Conservation (phyloP, 2,329 filamentous ascomycete genomes). For the Colletotrichum cuscutae region DNA sequence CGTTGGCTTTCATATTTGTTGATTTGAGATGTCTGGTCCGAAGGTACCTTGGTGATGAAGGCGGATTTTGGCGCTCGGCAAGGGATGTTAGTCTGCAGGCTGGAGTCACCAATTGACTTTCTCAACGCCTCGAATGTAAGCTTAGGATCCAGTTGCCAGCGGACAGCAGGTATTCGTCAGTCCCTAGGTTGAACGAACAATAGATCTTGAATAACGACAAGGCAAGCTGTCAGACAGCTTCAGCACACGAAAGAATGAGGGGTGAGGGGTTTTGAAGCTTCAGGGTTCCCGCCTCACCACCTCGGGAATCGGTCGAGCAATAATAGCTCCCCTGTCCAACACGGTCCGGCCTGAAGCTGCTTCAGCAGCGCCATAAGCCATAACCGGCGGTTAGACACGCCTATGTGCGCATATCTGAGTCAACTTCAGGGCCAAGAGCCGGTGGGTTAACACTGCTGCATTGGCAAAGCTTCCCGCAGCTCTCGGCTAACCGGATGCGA, state of each 20-base stretch:
- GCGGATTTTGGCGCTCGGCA: neutral
- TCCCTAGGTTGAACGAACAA: too few relatives aligned
- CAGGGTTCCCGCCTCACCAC: slow-evolving; percentile 12
- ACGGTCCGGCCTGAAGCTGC: neutral
- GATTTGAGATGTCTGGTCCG: neutral
- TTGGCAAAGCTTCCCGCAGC: neutral
- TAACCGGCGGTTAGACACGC: neutral
- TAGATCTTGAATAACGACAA: neutral
- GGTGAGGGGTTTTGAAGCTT: slow-evolving; percentile 33
- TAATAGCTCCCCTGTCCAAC: neutral
- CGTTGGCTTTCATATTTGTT: slow-evolving; percentile 5
- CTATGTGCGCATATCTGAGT: slow-evolving; percentile 11
- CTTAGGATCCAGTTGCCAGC: neutral
- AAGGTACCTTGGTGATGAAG: neutral
- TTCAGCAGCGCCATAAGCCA: neutral
- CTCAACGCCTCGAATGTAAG: neutral
- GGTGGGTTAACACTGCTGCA: neutral
- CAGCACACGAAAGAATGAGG: neutral
- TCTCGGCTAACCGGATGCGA: slow-evolving; percentile 22
- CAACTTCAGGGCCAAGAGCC: neutral
- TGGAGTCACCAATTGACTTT: neutral
- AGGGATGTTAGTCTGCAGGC: neutral
- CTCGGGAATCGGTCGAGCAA: slow-evolving; percentile 17
- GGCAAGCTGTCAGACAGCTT: neutral
- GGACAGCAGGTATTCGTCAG: neutral